Conservation (phyloP, 768 basidiomycete species). For the Scleroderma citrinum region DNA sequence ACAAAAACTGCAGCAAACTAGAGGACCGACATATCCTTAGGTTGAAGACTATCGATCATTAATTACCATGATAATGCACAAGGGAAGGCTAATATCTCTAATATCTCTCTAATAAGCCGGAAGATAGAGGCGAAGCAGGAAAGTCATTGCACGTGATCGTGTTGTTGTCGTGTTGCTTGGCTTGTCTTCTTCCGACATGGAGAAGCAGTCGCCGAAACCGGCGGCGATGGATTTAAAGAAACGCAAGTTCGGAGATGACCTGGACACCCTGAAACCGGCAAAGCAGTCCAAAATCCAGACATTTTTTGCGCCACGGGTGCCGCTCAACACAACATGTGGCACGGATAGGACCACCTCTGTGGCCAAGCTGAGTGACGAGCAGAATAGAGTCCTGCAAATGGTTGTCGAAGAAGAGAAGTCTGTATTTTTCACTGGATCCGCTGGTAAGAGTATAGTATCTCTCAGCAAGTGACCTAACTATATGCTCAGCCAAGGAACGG, state of each 20-base stretch:
- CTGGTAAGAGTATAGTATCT: conserved; percentile 36
- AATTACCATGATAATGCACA: too few species aligned
- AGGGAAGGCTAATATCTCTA: too few species aligned
- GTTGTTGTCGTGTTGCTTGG: conserved; percentile 13
- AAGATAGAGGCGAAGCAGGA: too few species aligned
- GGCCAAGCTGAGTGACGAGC: conserved; percentile 49
- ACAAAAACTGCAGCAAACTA: too few species aligned
- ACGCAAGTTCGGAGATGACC: conserved; percentile 13
- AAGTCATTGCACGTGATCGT: conserved; percentile 1
- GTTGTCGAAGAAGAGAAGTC: conserved; percentile 52
- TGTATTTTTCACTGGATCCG: conserved; percentile 65
- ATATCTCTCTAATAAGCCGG: too few species aligned
- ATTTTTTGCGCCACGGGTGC: conserved; percentile 23
- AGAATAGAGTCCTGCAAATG: conserved; percentile 44
- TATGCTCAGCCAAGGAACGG: conserved; percentile 41
- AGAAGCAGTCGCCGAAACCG: conserved; percentile 6
- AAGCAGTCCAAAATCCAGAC: conserved; percentile 23
- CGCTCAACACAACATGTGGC: conserved; percentile 25
- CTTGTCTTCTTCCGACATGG: conserved; percentile 5
- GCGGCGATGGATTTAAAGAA: conserved; percentile 14
- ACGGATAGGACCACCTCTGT: conserved; percentile 21
- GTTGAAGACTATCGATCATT: too few species aligned
- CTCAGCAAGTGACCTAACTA: not conserved
- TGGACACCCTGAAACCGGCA: not conserved
- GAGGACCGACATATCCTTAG: too few species aligned